Evolutionary conservation across 805 yeast genomes (phyloP), one percentile per base, ranked within the genome.

Genomic region (Myxozyma melibiosi): DNA sequence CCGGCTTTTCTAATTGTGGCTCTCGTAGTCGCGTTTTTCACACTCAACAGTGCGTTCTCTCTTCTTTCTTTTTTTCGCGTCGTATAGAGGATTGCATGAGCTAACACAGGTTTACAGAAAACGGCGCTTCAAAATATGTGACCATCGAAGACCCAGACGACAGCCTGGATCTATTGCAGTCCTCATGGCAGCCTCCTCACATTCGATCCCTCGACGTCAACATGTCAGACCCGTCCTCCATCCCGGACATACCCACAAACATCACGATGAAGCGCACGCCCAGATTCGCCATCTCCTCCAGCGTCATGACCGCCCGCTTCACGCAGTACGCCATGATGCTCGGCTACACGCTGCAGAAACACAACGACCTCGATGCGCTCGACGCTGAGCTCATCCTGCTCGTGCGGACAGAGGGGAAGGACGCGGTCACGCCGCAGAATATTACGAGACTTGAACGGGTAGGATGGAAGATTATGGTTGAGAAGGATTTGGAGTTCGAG

Each of bases 301-400:
- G 62, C 14, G 67, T 66, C 9, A 66, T 62, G 58, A 64, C 67
- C 1, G 66, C 66, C 8, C 50, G 59, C n/a, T 65, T 62, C 28
- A 27, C 68, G 6, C 65, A 60, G 35, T 53, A 59, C 30, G 68
- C 66, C 18, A 63, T 66, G 61, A 60, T 62, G 57, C 53, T 66
- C 42, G 68, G 58, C 13, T 66, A 66, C 48, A 64, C 67, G 13
- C 49, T 66, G 20, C 65, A 57, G 34, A 60, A 66, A 42, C 61
- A 62, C 56, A 66, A 66, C 51, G 68, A 66, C 41, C 49, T 66
- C 20, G 57, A 57, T 14, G 67, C 60, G 18, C 42, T 66, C 27
- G 68, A 66, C 38, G 68, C 65, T 0, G 68, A 66, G 24, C 51
- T 66, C 41, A 58, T 66, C 44, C 37, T 66, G 51, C 52, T 66